Percentiles rank a stretch among this genome's conserved stretches.
Conservation (phyloP, 495 filamentous ascomycete species). For the Penicillium turbatum region DNA sequence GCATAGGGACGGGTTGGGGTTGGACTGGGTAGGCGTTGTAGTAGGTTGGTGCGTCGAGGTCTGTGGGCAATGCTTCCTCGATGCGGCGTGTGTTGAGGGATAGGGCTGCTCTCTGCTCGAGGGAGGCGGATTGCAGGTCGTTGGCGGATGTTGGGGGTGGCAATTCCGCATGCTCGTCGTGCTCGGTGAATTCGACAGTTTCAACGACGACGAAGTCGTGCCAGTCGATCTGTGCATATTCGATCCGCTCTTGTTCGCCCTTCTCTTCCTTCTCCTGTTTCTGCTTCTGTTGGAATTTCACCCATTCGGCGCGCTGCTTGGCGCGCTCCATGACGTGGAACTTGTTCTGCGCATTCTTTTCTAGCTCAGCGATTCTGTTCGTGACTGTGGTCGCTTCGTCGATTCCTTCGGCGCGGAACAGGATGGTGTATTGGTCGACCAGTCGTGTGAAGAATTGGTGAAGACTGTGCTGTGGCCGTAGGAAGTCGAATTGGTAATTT, state of each 20-base stretch:
- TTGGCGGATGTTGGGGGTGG: constrained; percentile 84
- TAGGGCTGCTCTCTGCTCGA: constrained; percentile 90
- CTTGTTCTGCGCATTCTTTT: constrained; percentile 72
- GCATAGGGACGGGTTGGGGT: constrained; percentile 27
- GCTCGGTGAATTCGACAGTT: constrained; percentile 89
- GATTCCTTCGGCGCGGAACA: constrained; percentile 63
- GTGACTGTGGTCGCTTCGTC: constrained; percentile 65
- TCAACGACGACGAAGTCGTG: constrained; percentile 96
- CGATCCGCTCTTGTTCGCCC: constrained; percentile 75
- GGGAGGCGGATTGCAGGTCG: constrained; percentile 86
- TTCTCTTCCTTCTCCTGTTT: constrained; percentile 87
- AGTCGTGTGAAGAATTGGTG: constrained; percentile 91
- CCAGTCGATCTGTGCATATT: constrained; percentile 94
- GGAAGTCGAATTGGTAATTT: constrained; percentile 96
- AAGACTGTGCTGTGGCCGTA: constrained; percentile 90
- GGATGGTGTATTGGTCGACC: constrained; percentile 89
- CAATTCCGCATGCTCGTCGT: constrained; percentile 79
- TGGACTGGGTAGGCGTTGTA: constrained; percentile 48
- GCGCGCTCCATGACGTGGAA: constrained; percentile 77
- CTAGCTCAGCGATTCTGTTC: constrained; percentile 66
- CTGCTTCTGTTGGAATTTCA: constrained; percentile 77
- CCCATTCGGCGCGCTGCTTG: constrained; percentile 79
- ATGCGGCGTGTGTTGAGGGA: constrained; percentile 81
- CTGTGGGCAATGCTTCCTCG: constrained; percentile 91
- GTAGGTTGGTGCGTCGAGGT: constrained; percentile 57